Evolutionary conservation across 176 grass and related monocot species (phyloP), one percentile per base, ranked within the genome.

Genomic region (Carex myosuroides): DNA sequence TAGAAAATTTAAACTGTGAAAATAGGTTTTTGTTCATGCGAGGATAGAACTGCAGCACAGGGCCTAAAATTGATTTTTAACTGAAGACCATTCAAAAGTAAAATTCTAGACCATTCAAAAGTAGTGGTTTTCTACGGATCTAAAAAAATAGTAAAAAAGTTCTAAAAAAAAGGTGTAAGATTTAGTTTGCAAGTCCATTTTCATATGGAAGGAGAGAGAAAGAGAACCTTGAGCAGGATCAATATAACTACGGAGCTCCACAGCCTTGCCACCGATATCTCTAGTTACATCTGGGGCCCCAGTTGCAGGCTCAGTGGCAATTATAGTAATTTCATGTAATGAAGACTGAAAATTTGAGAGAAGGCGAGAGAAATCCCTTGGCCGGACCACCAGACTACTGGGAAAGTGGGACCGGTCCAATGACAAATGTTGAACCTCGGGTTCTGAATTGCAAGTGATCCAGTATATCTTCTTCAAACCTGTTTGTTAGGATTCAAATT

Each of bases 271-370:
- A 60, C 89, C 92, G 32, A 91, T 84, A 55, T 86, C 91, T 57
- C 79, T 84, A 5, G 13, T 76, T 0, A 53, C 79, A 71, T 83
- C 77, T 35, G 82, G 70, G 32, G 81, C 60, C 64, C 81, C 83
- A 12, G 82, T 68, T 30, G 66, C 84, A 42, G 88, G 88, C 29
- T 95, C 91, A 2, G 96, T 93, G 48, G 96, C 93, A 17, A 98
- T 90, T 13, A 98, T 54, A 1, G 93, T 98, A 71, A 98, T 92
- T 83, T 98, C 96, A 81, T 98, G 96, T 52, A 98, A 86, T 32
- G 91, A 98, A 35, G 93, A 95, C 80, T 98, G 96, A 81, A 98
- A 98, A 67, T 98, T 95, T 59, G 92, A 91, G 46, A 99, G 91
- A 79, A 98, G 86, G 63, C 92, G 83, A 10, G 91, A 20, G 41